Conservation (phyloP, 768 basidiomycete species). For the Lactarius vividus region DNA sequence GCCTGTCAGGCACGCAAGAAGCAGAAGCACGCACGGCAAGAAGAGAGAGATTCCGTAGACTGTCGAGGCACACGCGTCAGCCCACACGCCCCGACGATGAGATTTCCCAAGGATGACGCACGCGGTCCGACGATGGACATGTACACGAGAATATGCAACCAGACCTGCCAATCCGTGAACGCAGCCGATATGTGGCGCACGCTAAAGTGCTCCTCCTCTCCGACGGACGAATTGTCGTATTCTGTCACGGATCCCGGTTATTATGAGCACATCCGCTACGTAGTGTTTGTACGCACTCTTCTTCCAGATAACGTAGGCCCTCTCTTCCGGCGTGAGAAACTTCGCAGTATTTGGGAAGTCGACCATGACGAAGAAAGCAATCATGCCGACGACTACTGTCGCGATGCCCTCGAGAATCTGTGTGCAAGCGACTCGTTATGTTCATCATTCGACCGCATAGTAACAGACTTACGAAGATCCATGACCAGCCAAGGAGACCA, state of each 20-base stretch:
- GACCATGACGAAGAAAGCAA: slow-evolving; percentile 55
- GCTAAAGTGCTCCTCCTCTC: slow-evolving; percentile 61
- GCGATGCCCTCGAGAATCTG: slow-evolving; percentile 64
- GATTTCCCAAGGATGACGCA: slow-evolving; percentile 38
- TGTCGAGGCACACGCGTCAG: slow-evolving; percentile 28
- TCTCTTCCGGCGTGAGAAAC: slow-evolving; percentile 62
- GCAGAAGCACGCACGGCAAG: slow-evolving; percentile 51
- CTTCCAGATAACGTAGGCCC: slow-evolving; percentile 50
- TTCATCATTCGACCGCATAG: neutral
- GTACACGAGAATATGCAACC: slow-evolving; percentile 55
- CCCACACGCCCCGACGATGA: neutral
- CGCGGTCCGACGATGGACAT: slow-evolving; percentile 58
- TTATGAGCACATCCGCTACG: neutral
- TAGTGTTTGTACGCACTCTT: slow-evolving; percentile 43
- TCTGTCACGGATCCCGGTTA: slow-evolving; percentile 34
- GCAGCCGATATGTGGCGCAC: slow-evolving; percentile 52
- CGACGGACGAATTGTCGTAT: slow-evolving; percentile 53
- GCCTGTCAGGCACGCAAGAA: neutral
- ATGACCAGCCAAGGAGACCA: slow-evolving; percentile 35
- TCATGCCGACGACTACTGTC: slow-evolving; percentile 54
- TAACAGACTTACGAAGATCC: slow-evolving; percentile 34
- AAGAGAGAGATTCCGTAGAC: slow-evolving; percentile 72
- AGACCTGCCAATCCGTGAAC: slow-evolving; percentile 64
- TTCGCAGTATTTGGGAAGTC: slow-evolving; percentile 59
- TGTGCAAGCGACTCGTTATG: neutral